These are phyloP conservation scores for Paraconiothyrium brasiliense DNA, from an alignment of 2,329 filamentous ascomycete genomes.

Conservation along the genomic window DNA sequence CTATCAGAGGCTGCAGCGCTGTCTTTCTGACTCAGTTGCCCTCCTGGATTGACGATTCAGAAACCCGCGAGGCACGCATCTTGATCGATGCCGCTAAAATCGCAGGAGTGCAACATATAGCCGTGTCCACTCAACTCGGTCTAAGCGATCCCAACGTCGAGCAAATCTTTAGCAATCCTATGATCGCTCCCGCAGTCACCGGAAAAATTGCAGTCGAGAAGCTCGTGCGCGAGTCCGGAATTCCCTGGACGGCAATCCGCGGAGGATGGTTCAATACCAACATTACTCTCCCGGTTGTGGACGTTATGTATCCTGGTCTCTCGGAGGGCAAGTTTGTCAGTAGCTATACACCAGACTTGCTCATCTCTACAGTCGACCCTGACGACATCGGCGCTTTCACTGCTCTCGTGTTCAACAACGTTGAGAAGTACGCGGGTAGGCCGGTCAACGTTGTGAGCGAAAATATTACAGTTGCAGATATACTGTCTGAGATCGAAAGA, in stretches of 20 bases:
- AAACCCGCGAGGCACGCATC: conserved; percentile 26
- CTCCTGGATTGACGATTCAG: conserved; percentile 27
- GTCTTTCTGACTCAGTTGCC: conserved; percentile 36
- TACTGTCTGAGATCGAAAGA: conserved; percentile 50
- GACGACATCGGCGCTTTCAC: conserved; percentile 60
- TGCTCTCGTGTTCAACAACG: conserved; percentile 55
- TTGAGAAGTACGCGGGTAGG: conserved; percentile 52
- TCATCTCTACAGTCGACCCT: conserved; percentile 57
- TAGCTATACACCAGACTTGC: conserved; percentile 43
- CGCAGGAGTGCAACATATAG: conserved; percentile 43
- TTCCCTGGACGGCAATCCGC: conserved; percentile 60
- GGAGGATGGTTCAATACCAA: conserved; percentile 64
- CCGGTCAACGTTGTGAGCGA: conserved; percentile 57
- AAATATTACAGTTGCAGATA: conserved; percentile 46
- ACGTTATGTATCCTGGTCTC: conserved; percentile 52
- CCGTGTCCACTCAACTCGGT: conserved; percentile 33
- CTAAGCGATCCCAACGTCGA: conserved; percentile 24
- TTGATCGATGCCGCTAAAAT: conserved; percentile 41
- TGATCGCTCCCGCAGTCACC: conserved; percentile 32
- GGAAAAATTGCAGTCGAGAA: conserved; percentile 57
- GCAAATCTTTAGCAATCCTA: conserved; percentile 16
- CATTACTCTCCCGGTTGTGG: conserved; percentile 55
- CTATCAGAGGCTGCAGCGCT: conserved; percentile 43
- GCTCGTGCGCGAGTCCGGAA: conserved; percentile 39
- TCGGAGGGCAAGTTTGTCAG: conserved; percentile 52